Evolutionary conservation across 148 eudicot genomes (phyloP), one percentile per base, ranked within the genome.

Genomic region (Amaranthus palmeri): DNA sequence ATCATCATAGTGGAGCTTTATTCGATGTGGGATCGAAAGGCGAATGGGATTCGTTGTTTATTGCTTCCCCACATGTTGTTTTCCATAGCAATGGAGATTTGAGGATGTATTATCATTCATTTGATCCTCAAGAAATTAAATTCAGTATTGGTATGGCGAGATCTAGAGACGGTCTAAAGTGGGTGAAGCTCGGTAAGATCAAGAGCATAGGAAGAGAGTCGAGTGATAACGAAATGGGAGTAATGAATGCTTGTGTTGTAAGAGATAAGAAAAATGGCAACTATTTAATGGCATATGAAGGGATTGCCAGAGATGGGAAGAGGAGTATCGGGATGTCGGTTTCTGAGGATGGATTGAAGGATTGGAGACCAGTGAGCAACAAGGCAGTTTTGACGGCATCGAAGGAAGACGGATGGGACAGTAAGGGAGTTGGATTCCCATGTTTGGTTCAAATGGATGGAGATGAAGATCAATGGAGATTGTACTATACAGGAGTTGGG

Each of bases 41-140:
- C 3, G 91, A 92, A 61, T 90, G 92, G 96, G 97, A 92, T 79
- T 90, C 93, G 7, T 47, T 83, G 79, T 88, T 86, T 54, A 84
- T 92, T 58, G 81, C 91, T 53, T 88, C 96, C 0, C 96, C 97
- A 36, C 92, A 88, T 71, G 97, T 92, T 58, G 90, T 92, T 48
- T 84, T 75, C 60, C 96, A 92, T 50, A 69, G 73, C 8, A 78
- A 12, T 44, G 85, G 84, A 43, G 92, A 90, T 69, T 72, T 90
- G 55, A 86, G 97, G 66, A 90, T 92, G 97, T 92, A 88, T 55
- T 90, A 88, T 55, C 87, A 91, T 61, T 91, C 97, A 13, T 85
- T 83, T 62, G 91, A 91, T 77, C 68, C 49, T 10, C 59, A 85
- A 68, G 79, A 69, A 1, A 82, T 80, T 47, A 76, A 77, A 4